These are phyloP conservation scores for Rhinocladiella similis DNA, from an alignment of 2,329 filamentous ascomycete genomes.

Conservation along the genomic window DNA sequence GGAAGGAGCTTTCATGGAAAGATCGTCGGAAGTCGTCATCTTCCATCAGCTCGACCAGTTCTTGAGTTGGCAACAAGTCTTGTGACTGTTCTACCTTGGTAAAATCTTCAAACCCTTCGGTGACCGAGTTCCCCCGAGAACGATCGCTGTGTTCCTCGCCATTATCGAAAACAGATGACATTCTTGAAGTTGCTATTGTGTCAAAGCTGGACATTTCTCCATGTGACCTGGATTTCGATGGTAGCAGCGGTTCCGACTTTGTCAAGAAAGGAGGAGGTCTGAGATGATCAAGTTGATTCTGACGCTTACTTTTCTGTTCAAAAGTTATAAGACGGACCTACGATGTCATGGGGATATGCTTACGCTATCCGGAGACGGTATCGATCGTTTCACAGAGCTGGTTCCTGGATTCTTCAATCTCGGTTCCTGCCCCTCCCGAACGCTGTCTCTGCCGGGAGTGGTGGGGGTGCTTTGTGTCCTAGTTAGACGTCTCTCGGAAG, in stretches of 20 bases:
- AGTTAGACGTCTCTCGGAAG: neutral
- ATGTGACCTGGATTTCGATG: neutral
- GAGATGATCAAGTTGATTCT: constrained; percentile 1
- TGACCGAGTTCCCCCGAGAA: constrained; percentile 17
- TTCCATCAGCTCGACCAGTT: constrained; percentile 11
- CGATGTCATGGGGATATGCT: neutral
- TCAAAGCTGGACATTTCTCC: constrained; percentile 12
- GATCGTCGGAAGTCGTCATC: constrained; percentile 18
- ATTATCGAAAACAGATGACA: constrained; percentile 15
- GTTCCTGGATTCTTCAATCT: constrained; percentile 11
- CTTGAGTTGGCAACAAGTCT: constrained; percentile 23
- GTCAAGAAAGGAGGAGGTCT: neutral
- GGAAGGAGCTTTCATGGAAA: constrained; percentile 5
- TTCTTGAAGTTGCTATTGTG: constrained; percentile 9
- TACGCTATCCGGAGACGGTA: constrained; percentile 11
- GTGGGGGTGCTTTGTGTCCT: neutral
- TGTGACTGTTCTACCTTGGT: constrained; percentile 8
- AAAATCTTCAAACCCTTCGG: neutral
- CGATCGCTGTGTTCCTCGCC: neutral
- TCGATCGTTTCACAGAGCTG: constrained; percentile 11
- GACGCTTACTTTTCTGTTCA: constrained; percentile 16
- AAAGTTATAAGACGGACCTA: neutral
- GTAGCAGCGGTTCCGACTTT: neutral
- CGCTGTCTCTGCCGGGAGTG: neutral
- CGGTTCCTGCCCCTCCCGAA: constrained; percentile 3